phyloP scores from a whole-genome alignment of 352 stramenopile species.

The Globisporangium megalacanthum region DNA sequence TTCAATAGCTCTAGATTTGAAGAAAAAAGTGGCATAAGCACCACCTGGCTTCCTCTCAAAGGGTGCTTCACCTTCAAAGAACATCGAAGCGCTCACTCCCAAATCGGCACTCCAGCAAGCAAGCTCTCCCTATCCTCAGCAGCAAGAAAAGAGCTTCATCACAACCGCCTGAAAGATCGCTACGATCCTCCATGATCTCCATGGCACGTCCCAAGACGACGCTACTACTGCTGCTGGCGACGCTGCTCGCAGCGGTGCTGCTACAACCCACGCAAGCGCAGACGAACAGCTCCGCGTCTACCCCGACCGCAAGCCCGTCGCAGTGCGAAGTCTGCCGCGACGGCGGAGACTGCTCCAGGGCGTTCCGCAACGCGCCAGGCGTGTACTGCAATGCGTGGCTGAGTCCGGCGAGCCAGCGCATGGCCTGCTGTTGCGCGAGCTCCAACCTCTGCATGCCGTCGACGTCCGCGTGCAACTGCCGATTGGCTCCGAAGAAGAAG shows the following conservation, averaged over 20 bases:
- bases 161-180: not conserved
- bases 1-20: too few species aligned
- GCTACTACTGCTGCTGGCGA: not conserved
- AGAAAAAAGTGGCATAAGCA: too few species aligned
- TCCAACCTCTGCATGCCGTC: constrained; percentile 22
- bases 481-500: constrained; percentile 7
- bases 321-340: constrained; percentile 54
- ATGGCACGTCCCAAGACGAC: not conserved
- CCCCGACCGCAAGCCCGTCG: constrained; percentile 1
- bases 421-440: constrained; percentile 48
- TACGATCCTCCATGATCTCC: not conserved
- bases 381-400: constrained; percentile 56
- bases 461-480: constrained; percentile 37
- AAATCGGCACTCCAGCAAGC: not conserved
- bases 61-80: too few species aligned
- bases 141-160: not conserved
- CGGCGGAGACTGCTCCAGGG: constrained; percentile 28
- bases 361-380: constrained; percentile 32
- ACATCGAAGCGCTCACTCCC: not conserved
- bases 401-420: constrained; percentile 19
- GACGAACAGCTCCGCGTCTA: constrained; percentile 6
- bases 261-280: not conserved
- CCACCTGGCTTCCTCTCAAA: too few species aligned
- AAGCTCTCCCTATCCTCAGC: not conserved
- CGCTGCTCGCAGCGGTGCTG: constrained; percentile 1